phyloP scores from a whole-genome alignment of 2,329 filamentous ascomycete genomes.

The Ascochyta viciae-villosae region DNA sequence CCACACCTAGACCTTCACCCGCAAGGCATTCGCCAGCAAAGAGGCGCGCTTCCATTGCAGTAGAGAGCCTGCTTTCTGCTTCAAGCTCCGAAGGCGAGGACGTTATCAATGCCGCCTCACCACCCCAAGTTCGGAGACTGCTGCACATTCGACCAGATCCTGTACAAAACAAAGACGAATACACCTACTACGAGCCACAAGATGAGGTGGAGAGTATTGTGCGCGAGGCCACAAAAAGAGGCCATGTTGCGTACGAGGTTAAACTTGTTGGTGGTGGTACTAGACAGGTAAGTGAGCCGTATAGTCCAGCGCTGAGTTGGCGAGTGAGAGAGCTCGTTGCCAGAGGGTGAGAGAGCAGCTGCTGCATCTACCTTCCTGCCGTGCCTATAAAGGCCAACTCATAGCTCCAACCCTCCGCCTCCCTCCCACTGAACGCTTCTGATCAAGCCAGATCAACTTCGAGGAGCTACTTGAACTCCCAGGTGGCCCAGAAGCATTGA shows the following conservation, averaged over 20 bases:
- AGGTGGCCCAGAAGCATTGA: constrained; percentile 57
- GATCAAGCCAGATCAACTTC: constrained; percentile 52
- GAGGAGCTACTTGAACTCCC: constrained; percentile 53
- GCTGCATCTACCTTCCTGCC: not conserved
- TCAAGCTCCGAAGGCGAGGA: constrained; percentile 23
- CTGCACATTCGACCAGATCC: constrained; percentile 38
- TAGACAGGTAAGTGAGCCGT: constrained; percentile 50
- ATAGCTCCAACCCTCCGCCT: not conserved
- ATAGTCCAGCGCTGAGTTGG: not conserved
- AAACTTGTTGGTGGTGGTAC: constrained; percentile 50
- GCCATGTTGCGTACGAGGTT: constrained; percentile 51
- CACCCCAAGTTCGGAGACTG: constrained; percentile 18
- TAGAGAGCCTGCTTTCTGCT: constrained; percentile 22
- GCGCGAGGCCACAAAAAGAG: constrained; percentile 43
- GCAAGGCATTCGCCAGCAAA: not conserved
- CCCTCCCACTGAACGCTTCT: not conserved
- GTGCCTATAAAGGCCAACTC: not conserved
- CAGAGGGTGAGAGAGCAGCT: constrained; percentile 1
- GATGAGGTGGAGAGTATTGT: constrained; percentile 51
- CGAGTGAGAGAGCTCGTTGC: too few relatives aligned
- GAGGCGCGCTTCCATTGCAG: constrained; percentile 22
- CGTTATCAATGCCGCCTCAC: not conserved
- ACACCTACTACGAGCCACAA: constrained; percentile 41
- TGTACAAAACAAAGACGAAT: constrained; percentile 40
- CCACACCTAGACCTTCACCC: not conserved